Base-by-base conservation (phyloP, 345 rosid species). In the Psidium friedrichsthalianum region DNA sequence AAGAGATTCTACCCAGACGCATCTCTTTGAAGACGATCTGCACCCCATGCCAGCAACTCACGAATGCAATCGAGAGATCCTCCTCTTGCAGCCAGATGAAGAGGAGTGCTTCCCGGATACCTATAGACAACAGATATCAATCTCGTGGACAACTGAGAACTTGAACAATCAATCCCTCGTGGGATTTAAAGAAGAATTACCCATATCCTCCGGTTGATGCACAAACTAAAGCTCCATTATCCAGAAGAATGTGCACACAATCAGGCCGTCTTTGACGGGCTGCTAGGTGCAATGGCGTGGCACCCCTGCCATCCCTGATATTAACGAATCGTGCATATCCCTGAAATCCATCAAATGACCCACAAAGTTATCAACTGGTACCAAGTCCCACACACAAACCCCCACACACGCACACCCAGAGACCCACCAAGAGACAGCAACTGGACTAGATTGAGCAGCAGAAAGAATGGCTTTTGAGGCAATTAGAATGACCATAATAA, bases 31-130 rank as follows among this genome's bases (percentile, higher is more conserved):
- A 89, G 92, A 85, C 99, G 98, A 93, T 98, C 98, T 22, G 99
- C 99, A 83, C 99, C 99, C 98, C 99, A 96, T 11, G 99, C 99
- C 86, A 98, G 93, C 91, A 98, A 89, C 51, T 92, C 94, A 5
- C 98, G 95, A 53, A 94, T 92, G 86, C 99, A 98, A 86, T 95
- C 99, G 25, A 95, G 94, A 88, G 99, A 98, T 74, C 99, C 99
- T 1, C 98, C 98, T 90, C 99, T 92, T 42, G 99, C 99, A 55
- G 99, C 99, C 87, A 98, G 90, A 91, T 96, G 99, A 89, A 98
- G 99, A 90, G 99, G 98, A 82, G 99, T 95, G 86, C 98, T 96
- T 32, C 98, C 99, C 2, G 97, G 97, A 83, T 85, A 94, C 52
- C 99, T 98, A 90, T 58, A 90, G 87, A 86, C 82, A 89, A 82